A percentile compares a stretch with the other conserved stretches of the same genome.
Conservation (phyloP, 2,329 filamentous ascomycete genomes). For the Tothia fuscella region DNA sequence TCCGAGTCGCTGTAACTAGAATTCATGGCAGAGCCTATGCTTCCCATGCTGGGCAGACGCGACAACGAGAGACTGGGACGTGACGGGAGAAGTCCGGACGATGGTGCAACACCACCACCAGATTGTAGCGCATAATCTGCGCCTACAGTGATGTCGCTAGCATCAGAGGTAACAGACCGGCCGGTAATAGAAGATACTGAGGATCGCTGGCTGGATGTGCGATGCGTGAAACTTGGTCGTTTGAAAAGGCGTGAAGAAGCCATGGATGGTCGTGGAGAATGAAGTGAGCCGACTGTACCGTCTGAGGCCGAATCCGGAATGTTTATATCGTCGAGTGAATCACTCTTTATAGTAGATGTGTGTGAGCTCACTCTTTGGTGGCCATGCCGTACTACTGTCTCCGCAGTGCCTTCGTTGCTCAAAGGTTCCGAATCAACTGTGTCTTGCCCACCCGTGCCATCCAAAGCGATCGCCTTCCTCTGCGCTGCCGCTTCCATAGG, state of each 20-base stretch:
- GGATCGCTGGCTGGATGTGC: slow-evolving; percentile 46
- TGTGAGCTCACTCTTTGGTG: background rate
- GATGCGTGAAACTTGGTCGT: slow-evolving; percentile 44
- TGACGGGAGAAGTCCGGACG: slow-evolving; percentile 14
- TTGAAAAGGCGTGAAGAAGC: slow-evolving; percentile 22
- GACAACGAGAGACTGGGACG: slow-evolving; percentile 47
- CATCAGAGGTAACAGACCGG: slow-evolving; percentile 41
- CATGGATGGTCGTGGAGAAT: slow-evolving; percentile 18
- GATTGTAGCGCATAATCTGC: slow-evolving; percentile 75
- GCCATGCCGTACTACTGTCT: slow-evolving; percentile 2
- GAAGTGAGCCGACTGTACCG: slow-evolving; percentile 20
- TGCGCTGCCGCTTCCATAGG: slow-evolving; percentile 31
- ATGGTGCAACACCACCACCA: slow-evolving; percentile 55
- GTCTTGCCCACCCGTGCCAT: slow-evolving; percentile 9
- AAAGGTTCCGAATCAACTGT: background rate
- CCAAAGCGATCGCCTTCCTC: slow-evolving; percentile 20
- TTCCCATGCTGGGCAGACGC: slow-evolving; percentile 75
- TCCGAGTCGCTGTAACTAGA: slow-evolving; percentile 33
- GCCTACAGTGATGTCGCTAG: slow-evolving; percentile 64
- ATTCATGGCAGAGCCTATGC: slow-evolving; percentile 66
- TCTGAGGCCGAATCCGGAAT: slow-evolving; percentile 3
- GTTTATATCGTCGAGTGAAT: slow-evolving; percentile 1
- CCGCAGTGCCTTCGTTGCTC: slow-evolving; percentile 1
- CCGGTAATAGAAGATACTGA: slow-evolving; percentile 45
- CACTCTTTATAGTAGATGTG: slow-evolving; percentile 1